Evolutionary conservation across 805 yeast species (phyloP), one percentile per base, ranked within the genome.

Genomic region (Ogataea dorogensis): DNA sequence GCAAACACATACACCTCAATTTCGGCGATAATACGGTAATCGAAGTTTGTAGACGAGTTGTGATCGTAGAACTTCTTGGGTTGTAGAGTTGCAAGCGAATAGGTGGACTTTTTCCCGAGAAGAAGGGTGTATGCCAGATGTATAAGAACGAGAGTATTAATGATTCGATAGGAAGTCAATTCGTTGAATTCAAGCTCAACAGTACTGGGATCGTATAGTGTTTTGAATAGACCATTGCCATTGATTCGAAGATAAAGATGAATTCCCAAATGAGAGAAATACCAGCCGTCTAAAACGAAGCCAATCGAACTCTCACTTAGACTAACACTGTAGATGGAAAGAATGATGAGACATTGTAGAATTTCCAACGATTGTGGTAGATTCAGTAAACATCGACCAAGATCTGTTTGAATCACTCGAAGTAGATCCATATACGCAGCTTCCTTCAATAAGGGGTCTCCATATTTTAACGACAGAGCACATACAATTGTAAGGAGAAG

Each of bases 11-110:
- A 75, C 8, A 82, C 66, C 13, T 79, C 73, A 33, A 82, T 76
- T 56, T 85, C 94, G 25, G 87, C 80, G 6, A 83, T 80, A 77
- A 85, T 81, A 40, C 93, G 61, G n/a, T 85, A 86, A 53, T 85
- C 95, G 54, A 84, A 85, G 51, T 82, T 81, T 5, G 88, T 81
- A 2, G 88, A 75, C 22, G 74, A 65, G 4, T 79, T 66, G 24
- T 76, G 58, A 24, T 77, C 75, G 31, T 80, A 60, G 37, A 46
- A 46, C 24, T 43, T 44, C 11, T 45, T 43, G 3, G 60, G 58
- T 18, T 17, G 79, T 58, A 55, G 81, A 72, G 75, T 70, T 67
- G 49, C 88, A 56, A 7, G 5, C 1, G 56, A 40, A 36, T 39
- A 47, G 17, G 37, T 33, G 3, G 60, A 42, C 28, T 36, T 33